phyloP scores from a whole-genome alignment of 306 rosid species.

The Vigna unguiculata region DNA sequence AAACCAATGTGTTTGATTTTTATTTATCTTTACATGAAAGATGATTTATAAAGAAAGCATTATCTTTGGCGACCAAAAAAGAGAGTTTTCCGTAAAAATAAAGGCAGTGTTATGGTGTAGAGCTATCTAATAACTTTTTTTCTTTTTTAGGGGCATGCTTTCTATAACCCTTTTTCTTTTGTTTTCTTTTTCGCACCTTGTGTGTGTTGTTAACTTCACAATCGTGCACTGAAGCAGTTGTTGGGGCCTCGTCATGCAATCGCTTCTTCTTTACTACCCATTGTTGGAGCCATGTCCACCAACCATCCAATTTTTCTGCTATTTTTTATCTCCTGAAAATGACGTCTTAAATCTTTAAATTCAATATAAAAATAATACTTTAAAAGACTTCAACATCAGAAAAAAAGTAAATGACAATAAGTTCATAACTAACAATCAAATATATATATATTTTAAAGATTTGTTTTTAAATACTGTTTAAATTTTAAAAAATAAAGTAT shows the following conservation, averaged over 20 bases:
- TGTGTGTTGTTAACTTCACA: neutral
- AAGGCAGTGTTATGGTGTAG: slow-evolving; percentile 26
- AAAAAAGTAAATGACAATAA: too few species aligned
- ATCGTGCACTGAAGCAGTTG: neutral
- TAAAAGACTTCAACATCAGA: neutral
- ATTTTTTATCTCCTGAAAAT: neutral
- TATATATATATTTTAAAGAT: too few species aligned
- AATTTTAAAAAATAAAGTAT: too few species aligned
- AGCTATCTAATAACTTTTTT: too few species aligned
- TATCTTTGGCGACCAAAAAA: neutral
- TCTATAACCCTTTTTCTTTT: neutral
- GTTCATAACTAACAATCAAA: too few species aligned
- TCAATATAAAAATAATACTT: neutral
- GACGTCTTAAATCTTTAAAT: neutral
- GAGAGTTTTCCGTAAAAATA: slow-evolving; percentile 6
- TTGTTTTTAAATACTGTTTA: too few species aligned
- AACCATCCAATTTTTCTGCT: neutral
- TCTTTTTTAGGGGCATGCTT: neutral
- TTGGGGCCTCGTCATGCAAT: slow-evolving; percentile 3
- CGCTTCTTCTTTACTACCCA: neutral
- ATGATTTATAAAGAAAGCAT: neutral
- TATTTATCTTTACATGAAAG: too few species aligned
- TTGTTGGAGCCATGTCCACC: neutral
- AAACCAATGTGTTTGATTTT: neutral
- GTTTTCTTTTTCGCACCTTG: neutral